These are phyloP conservation scores for Corchorus capsularis DNA, from an alignment of 345 rosid genomes.

Conservation along the genomic window DNA sequence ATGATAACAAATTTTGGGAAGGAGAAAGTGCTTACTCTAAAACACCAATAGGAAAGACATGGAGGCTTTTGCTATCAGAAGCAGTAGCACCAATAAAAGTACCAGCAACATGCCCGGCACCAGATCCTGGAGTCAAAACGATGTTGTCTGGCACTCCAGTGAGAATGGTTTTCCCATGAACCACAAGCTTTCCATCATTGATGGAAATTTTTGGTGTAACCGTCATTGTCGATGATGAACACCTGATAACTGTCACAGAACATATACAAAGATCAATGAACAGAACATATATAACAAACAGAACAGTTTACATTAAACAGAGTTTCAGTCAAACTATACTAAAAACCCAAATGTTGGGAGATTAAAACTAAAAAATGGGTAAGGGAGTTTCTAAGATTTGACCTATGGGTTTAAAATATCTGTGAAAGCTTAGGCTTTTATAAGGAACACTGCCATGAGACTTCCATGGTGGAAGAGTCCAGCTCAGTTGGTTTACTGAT, in stretches of 20 bases:
- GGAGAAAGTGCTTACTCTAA: constrained; percentile 57
- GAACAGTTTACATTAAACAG: constrained; percentile 7
- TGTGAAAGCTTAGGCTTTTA: constrained; percentile 11
- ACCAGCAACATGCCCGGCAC: constrained; percentile 67
- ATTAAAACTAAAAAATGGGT: neutral
- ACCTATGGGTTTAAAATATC: constrained; percentile 25
- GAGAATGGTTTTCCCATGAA: constrained; percentile 86
- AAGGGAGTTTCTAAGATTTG: constrained; percentile 8
- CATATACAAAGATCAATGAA: neutral
- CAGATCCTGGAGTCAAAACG: constrained; percentile 66
- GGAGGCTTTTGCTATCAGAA: constrained; percentile 79
- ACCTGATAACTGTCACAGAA: constrained; percentile 20
- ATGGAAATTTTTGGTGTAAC: constrained; percentile 73
- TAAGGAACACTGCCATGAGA: constrained; percentile 5
- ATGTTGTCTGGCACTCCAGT: constrained; percentile 89
- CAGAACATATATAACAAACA: neutral
- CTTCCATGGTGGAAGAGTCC: constrained; percentile 27
- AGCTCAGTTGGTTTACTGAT: constrained; percentile 24
- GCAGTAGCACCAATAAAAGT: constrained; percentile 88
- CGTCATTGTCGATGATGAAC: constrained; percentile 61
- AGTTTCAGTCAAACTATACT: neutral
- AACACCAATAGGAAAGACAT: constrained; percentile 86
- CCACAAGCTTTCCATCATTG: constrained; percentile 80
- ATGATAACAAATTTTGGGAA: neutral
- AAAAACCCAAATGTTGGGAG: neutral